These are phyloP conservation scores for Avena eriantha DNA, from an alignment of 176 grass and related monocot genomes.

Conservation along the genomic window DNA sequence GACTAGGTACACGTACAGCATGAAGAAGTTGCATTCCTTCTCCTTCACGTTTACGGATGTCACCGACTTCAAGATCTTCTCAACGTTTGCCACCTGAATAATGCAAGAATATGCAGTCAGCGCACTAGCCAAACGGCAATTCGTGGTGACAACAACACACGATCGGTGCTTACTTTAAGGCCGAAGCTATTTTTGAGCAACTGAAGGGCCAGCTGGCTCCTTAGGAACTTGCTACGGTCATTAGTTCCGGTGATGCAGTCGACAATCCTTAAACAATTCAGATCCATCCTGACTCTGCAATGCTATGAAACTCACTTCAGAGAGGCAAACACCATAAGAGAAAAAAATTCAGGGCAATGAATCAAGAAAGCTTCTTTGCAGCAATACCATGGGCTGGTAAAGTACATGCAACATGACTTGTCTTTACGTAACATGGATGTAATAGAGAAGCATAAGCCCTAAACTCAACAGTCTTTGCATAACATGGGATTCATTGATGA, in stretches of 20 bases:
- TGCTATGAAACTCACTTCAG: constrained; percentile 37
- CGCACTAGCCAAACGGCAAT: constrained; percentile 26
- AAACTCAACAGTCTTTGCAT: background rate
- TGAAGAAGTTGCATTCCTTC: constrained; percentile 71
- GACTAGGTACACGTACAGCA: constrained; percentile 62
- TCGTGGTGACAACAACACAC: constrained; percentile 9
- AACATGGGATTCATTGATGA: background rate
- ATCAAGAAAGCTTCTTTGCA: constrained; percentile 1
- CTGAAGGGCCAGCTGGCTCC: constrained; percentile 81
- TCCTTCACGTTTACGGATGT: constrained; percentile 74
- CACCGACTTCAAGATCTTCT: constrained; percentile 68
- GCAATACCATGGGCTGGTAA: constrained; percentile 10
- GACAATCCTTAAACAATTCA: constrained; percentile 82
- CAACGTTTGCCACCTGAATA: constrained; percentile 56
- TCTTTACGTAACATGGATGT: background rate
- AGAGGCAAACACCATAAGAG: constrained; percentile 5
- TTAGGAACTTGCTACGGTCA: constrained; percentile 64
- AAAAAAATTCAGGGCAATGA: constrained; percentile 19
- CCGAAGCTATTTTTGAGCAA: constrained; percentile 69
- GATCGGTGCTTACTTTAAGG: constrained; percentile 59
- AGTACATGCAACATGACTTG: background rate
- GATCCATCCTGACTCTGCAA: constrained; percentile 73
- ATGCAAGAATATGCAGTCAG: constrained; percentile 12
- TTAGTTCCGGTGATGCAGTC: constrained; percentile 66
- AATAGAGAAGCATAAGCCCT: constrained; percentile 16